These are phyloP conservation scores for Cyclanthera cordifolia DNA, from an alignment of 306 rosid genomes.

Conservation along the genomic window DNA sequence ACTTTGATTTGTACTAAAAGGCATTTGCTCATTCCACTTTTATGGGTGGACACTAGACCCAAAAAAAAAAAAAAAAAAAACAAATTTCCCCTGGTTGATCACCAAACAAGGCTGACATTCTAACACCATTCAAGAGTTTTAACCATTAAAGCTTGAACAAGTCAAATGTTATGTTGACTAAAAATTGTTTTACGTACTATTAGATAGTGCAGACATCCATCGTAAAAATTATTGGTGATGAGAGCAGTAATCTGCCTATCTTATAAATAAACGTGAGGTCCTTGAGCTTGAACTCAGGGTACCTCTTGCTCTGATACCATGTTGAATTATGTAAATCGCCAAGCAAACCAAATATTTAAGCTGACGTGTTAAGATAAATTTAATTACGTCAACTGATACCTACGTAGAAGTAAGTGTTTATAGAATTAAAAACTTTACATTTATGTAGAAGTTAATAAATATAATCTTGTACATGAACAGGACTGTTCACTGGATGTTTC, in stretches of 20 bases:
- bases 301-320: too few relatives aligned
- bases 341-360: too few relatives aligned
- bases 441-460: not conserved
- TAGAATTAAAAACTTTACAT: not conserved
- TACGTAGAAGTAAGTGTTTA: not conserved
- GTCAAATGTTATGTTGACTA: not conserved
- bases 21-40: conserved; percentile 25
- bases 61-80: conserved; percentile 14
- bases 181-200: not conserved
- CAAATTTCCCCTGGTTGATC: conserved; percentile 36
- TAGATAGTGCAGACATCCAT: too few relatives aligned
- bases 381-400: too few relatives aligned
- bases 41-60: conserved; percentile 27
- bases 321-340: too few relatives aligned
- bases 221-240: too few relatives aligned
- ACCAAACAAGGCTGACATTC: not conserved
- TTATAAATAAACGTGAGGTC: too few relatives aligned
- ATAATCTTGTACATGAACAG: conserved; percentile 27
- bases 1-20: conserved; percentile 38
- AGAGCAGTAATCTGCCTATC: too few relatives aligned
- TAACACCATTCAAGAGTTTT: not conserved
- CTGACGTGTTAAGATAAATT: too few relatives aligned
- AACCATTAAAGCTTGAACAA: not conserved
- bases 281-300: too few relatives aligned
- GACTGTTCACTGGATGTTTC: conserved; percentile 75